A percentile compares a stretch with the other conserved stretches of the same genome.
phyloP scores from a whole-genome alignment of 2,329 filamentous ascomycete genomes.

The Dothidotthia symphoricarpi region DNA sequence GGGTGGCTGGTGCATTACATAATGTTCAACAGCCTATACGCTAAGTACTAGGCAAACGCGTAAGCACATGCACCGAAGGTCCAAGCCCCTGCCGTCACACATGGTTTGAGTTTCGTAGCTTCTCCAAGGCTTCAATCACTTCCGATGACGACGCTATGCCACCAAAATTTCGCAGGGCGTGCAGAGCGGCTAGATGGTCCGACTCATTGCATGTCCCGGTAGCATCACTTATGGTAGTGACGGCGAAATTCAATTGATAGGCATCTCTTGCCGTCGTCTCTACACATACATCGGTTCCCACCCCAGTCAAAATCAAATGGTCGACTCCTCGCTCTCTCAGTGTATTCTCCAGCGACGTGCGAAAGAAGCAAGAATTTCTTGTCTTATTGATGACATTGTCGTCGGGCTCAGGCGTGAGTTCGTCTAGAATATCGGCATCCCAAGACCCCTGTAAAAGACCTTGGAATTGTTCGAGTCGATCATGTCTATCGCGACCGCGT shows the following conservation, averaged over 20 bases:
- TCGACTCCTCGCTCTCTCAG: slow-evolving; percentile 8
- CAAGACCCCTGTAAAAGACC: slow-evolving; percentile 12
- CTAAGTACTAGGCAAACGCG: slow-evolving; percentile 1
- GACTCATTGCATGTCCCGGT: slow-evolving; percentile 5
- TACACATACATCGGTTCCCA: slow-evolving; percentile 14
- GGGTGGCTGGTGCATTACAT: too few relatives aligned
- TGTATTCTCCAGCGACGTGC: slow-evolving; percentile 6
- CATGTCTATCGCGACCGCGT: slow-evolving; percentile 4
- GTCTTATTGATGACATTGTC: slow-evolving; percentile 13
- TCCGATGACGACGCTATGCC: slow-evolving; percentile 5
- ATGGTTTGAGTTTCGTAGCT: slow-evolving; percentile 6
- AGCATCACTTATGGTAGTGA: slow-evolving; percentile 7
- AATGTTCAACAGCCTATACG: too few relatives aligned
- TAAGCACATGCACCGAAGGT: neutral
- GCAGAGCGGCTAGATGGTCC: slow-evolving; percentile 6
- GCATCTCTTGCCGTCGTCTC: slow-evolving; percentile 7
- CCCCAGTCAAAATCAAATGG: slow-evolving; percentile 13
- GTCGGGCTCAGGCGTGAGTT: slow-evolving; percentile 9
- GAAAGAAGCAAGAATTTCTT: slow-evolving; percentile 11
- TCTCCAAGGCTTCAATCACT: slow-evolving; percentile 6
- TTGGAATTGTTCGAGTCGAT: slow-evolving; percentile 8
- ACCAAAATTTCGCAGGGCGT: slow-evolving; percentile 7
- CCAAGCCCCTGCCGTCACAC: slow-evolving; percentile 4
- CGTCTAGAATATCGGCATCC: slow-evolving; percentile 15
- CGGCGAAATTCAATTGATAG: slow-evolving; percentile 4